Base-by-base conservation (phyloP, 1,139 yeast species). In the Suhomyces coccinellae region DNA sequence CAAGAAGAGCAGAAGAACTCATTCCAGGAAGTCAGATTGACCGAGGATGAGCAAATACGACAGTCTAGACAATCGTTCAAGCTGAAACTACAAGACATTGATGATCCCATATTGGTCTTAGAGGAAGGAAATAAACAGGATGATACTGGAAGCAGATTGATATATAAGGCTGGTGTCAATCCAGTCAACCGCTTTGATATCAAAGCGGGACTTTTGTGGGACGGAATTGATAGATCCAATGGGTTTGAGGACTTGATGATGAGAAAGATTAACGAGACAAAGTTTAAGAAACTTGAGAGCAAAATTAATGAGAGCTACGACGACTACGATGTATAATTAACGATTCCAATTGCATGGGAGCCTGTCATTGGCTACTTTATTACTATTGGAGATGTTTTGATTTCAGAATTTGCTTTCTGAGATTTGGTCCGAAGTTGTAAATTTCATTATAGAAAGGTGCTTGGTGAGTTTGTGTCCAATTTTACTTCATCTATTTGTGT, bases 201-300 rank as follows among this genome's bases (percentile, higher is more conserved):
- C 15, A 67, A 69, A 6, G 96, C 97, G 0, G 97, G 98, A 0
- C 71, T 73, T 52, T 71, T 88, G 46, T 91, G 98, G 98, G 98
- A 91, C 61, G 98, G 98, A 0, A 83, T 90, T 0, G 95, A 89
- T 63, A 69, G 98, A 48, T 81, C 95, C 0, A 91, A 85, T 59
- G 97, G 97, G n/a, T 91, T 87, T 64, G 98, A 91, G 59, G 70
- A 69, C 40, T 69, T 75, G 49, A 77, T 87, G 73, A 73, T 87
- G 57, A 70, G 77, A 33, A 78, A 75, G 50, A 79, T 80, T 45
- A 74, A 70, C 28, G 85, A 82, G 42, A 46, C 56, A 9, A 69
- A 73, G 49, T 67, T 71, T 47, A 56, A 59, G 45, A 63, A 59
- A 41, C 45, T 57, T 32, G 61, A 57, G 17, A 45, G 49, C 4